These are phyloP conservation scores for Suillus spraguei DNA, from an alignment of 768 basidiomycete genomes.

Conservation along the genomic window DNA sequence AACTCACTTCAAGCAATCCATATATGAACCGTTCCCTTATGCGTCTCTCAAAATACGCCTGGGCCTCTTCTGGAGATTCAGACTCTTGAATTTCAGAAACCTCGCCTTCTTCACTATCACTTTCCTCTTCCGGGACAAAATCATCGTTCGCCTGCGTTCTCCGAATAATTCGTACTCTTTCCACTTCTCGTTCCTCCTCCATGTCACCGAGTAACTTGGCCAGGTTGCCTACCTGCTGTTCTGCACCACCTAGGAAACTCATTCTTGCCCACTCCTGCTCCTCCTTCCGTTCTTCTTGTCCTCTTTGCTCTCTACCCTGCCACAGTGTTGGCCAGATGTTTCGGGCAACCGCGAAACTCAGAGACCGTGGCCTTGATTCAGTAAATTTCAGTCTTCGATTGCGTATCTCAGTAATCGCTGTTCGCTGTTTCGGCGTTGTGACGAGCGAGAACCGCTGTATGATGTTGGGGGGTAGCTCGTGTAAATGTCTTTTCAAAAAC, in stretches of 20 bases:
- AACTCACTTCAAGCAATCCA: constrained; percentile 68
- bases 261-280: constrained; percentile 71
- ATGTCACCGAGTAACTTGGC: constrained; percentile 67
- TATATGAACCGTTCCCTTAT: constrained; percentile 77
- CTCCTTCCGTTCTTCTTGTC: constrained; percentile 57
- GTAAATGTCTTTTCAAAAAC: constrained; percentile 63
- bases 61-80: constrained; percentile 54
- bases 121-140: constrained; percentile 68
- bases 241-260: constrained; percentile 58
- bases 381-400: constrained; percentile 73
- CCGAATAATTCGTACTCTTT: constrained; percentile 53
- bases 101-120: constrained; percentile 41
- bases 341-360: constrained; percentile 55
- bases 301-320: constrained; percentile 54
- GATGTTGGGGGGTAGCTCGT: constrained; percentile 69
- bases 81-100: constrained; percentile 19
- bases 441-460: constrained; percentile 43
- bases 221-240: constrained; percentile 69
- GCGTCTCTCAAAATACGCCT: constrained; percentile 54
- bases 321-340: constrained; percentile 70
- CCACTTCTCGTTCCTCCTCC: constrained; percentile 77
- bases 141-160: constrained; percentile 43
- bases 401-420: constrained; percentile 61
- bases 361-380: constrained; percentile 53
- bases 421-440: constrained; percentile 65